These are phyloP conservation scores for Rhizopogon sp. DNA, from an alignment of 768 basidiomycete species.

Conservation along the genomic window DNA sequence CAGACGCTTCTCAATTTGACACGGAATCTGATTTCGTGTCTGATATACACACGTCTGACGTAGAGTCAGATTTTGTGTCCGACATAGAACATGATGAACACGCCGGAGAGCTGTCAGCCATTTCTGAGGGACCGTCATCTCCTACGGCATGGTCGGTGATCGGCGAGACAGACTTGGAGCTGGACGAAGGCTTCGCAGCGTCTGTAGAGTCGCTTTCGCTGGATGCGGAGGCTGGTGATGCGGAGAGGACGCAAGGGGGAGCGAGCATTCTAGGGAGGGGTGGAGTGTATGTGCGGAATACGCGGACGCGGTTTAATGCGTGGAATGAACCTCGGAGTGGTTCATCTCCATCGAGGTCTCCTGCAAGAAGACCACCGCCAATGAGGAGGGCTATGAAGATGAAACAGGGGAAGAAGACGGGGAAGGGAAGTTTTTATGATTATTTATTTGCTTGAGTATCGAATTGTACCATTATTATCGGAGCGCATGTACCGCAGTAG, in stretches of 20 bases:
- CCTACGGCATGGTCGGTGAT: slow-evolving; percentile 36
- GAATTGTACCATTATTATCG: too few species aligned
- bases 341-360: slow-evolving; percentile 55
- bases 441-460: slow-evolving; percentile 37
- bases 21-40: slow-evolving; percentile 51
- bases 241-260: not conserved
- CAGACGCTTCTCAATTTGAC: slow-evolving; percentile 51
- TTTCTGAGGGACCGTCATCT: slow-evolving; percentile 22
- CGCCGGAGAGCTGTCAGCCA: slow-evolving; percentile 17
- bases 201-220: slow-evolving; percentile 32
- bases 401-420: slow-evolving; percentile 12
- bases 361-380: slow-evolving; percentile 31
- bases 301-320: slow-evolving; percentile 26
- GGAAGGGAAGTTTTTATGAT: slow-evolving; percentile 33
- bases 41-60: slow-evolving; percentile 47
- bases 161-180: slow-evolving; percentile 23
- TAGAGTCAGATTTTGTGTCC: slow-evolving; percentile 27
- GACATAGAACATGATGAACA: slow-evolving; percentile 18
- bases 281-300: slow-evolving; percentile 13
- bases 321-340: slow-evolving; percentile 32
- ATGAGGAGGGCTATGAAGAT: slow-evolving; percentile 6
- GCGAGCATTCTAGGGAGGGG: not conserved
- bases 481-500: too few species aligned
- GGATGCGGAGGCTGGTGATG: slow-evolving; percentile 16
- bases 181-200: slow-evolving; percentile 28